Conservation (phyloP, 148 eudicot genomes). For the Vaccinium vitisidaea region DNA sequence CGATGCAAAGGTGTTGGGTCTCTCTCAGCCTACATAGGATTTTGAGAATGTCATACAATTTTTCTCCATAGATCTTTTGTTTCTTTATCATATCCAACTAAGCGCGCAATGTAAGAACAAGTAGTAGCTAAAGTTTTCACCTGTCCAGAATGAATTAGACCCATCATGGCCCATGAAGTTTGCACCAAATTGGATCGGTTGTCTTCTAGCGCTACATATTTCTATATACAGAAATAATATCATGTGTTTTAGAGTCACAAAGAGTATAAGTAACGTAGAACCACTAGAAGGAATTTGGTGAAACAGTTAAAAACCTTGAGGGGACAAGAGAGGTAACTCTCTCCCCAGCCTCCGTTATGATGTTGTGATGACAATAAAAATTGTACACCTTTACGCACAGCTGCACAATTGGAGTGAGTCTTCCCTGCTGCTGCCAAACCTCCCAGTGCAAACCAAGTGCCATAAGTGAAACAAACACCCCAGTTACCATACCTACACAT, state of each 20-base stretch:
- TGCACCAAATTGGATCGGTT: conserved; percentile 40
- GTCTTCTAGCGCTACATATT: conserved; percentile 37
- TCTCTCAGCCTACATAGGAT: too few relatives aligned
- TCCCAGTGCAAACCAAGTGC: conserved; percentile 34
- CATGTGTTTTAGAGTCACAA: not conserved
- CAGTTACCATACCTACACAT: conserved; percentile 44
- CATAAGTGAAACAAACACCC: conserved; percentile 42
- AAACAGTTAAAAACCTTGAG: conserved; percentile 30
- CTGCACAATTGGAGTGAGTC: conserved; percentile 29
- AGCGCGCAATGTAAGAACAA: not conserved
- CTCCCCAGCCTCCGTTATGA: conserved; percentile 57
- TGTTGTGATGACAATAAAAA: conserved; percentile 34
- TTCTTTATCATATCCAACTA: not conserved
- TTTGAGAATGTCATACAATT: too few relatives aligned
- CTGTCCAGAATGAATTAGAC: conserved; percentile 20
- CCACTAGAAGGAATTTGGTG: too few relatives aligned
- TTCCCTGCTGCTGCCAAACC: conserved; percentile 43
- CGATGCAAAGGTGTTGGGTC: too few relatives aligned
- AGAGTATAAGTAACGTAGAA: not conserved
- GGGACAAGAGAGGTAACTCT: conserved; percentile 43
- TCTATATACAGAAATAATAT: conserved; percentile 13
- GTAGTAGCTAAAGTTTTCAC: not conserved
- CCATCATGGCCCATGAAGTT: conserved; percentile 33
- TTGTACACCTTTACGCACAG: conserved; percentile 31
- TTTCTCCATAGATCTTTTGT: too few relatives aligned